Conservation (phyloP, 2,329 filamentous ascomycete genomes). For the Aspergillus versicolor region DNA sequence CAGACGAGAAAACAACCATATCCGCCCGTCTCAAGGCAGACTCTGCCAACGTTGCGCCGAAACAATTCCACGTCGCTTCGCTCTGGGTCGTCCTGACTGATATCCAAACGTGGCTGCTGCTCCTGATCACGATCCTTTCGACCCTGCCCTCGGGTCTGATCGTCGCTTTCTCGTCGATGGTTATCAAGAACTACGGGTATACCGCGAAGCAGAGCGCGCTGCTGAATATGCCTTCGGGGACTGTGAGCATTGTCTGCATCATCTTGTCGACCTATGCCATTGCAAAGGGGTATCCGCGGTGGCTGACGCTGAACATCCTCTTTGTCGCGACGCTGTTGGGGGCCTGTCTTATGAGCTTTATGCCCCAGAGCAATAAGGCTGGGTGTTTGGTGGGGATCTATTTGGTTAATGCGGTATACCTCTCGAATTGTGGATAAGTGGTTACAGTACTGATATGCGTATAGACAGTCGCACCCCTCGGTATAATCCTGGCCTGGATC, state of each 20-base stretch:
- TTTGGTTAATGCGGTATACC: slow-evolving; percentile 30
- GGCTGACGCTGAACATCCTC: slow-evolving; percentile 41
- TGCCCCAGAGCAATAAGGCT: slow-evolving; percentile 37
- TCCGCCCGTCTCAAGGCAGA: slow-evolving; percentile 19
- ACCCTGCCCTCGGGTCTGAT: slow-evolving; percentile 47
- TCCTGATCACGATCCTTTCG: slow-evolving; percentile 33
- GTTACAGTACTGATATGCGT: neutral
- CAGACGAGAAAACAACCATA: slow-evolving; percentile 18
- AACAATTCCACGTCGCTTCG: slow-evolving; percentile 24
- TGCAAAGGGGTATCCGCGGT: slow-evolving; percentile 40
- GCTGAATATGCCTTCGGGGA: slow-evolving; percentile 47
- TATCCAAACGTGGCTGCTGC: slow-evolving; percentile 23
- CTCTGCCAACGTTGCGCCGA: slow-evolving; percentile 20
- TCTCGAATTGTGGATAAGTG: neutral
- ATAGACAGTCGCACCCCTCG: slow-evolving; percentile 43
- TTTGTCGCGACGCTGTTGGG: slow-evolving; percentile 48
- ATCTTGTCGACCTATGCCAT: slow-evolving; percentile 41
- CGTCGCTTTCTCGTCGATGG: slow-evolving; percentile 45
- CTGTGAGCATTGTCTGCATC: slow-evolving; percentile 39
- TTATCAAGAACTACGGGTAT: slow-evolving; percentile 45
- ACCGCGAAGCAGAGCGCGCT: slow-evolving; percentile 42
- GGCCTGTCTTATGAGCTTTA: slow-evolving; percentile 38
- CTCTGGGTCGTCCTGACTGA: slow-evolving; percentile 21
- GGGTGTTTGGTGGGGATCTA: slow-evolving; percentile 46
- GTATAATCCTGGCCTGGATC: slow-evolving; percentile 45